These are phyloP conservation scores for Suillus subalutaceus DNA, from an alignment of 768 basidiomycete species.

Conservation along the genomic window DNA sequence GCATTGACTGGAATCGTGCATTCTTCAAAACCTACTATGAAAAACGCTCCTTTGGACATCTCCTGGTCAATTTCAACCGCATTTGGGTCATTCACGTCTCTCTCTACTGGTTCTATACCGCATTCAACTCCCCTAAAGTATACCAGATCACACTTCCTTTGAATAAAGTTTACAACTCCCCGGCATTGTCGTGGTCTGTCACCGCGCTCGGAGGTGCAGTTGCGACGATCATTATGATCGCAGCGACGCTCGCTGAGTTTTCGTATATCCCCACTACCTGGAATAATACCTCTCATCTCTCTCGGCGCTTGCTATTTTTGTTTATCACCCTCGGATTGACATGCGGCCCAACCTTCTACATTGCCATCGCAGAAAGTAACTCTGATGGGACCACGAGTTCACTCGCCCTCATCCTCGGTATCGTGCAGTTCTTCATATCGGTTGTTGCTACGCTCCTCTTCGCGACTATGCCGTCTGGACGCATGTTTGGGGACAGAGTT, in stretches of 20 bases:
- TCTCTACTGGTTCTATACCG: conserved; percentile 94
- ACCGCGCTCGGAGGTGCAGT: conserved; percentile 94
- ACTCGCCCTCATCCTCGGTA: conserved; percentile 88
- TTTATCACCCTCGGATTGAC: conserved; percentile 89
- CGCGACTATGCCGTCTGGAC: conserved; percentile 89
- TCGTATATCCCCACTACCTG: conserved; percentile 98
- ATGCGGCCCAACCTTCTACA: conserved; percentile 91
- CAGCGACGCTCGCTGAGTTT: conserved; percentile 93
- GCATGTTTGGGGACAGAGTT: conserved; percentile 99
- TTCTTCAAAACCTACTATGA: conserved; percentile 99
- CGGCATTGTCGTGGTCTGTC: conserved; percentile 91
- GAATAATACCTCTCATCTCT: conserved; percentile 97
- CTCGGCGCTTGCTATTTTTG: conserved; percentile 88
- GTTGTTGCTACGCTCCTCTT: conserved; percentile 86
- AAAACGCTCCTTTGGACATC: conserved; percentile 94
- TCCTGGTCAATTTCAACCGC: conserved; percentile 99
- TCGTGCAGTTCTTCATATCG: conserved; percentile 96
- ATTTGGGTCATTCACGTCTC: conserved; percentile 98
- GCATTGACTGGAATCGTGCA: conserved; percentile 93
- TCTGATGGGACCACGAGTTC: conserved; percentile 60
- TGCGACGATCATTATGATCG: conserved; percentile 95
- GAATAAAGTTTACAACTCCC: conserved; percentile 52
- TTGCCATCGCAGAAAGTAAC: conserved; percentile 79
- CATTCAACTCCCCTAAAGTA: conserved; percentile 88
- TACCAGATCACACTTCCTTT: conserved; percentile 52